Base-by-base conservation (phyloP, 148 eudicot genomes). In the Rhododendron henanense region DNA sequence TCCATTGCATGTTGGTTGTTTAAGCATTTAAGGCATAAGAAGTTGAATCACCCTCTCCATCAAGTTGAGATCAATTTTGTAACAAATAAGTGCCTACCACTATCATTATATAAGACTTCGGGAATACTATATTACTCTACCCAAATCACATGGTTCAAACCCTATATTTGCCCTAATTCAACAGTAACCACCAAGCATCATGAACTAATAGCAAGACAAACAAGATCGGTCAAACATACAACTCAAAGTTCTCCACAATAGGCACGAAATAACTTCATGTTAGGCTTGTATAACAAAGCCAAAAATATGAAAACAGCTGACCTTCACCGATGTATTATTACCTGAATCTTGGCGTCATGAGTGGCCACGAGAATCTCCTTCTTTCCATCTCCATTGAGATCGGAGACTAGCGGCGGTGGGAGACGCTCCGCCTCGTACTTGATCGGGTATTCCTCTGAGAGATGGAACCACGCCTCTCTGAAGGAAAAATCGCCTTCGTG, bases 401-500 rank as follows among this genome's bases (percentile, higher is more conserved):
- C 99, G 47, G 98, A 90, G 6, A 97, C 94, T 45, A 97, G 81
- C 0, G 99, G 99, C 1, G 98, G 98, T 31, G 99, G 99, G 71
- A 97, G 98, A 33, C 99, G 98, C 35, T 95, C 99, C 1, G 90
- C 98, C 90, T 95, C 98, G 85, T 90, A 97, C 88, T 93, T 94
- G 85, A 97, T 92, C 23, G 98, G 99, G 86, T 95, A 95, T 80
- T 97, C 99, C 86, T 97, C 99, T 28, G 92, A 93, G 5, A 97
- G 90, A 90, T 97, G 99, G 51, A 93, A 93, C 99, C 98, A 97
- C 35, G 99, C 93, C 87, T 97, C 99, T 83, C 91, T 93, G 87
- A 97, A 97, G 59, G 98, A 93, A 84, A 97, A 94, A 89, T 95
- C 99, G 63, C 99, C 99, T 85, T 95, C 98, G 75, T 97, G 99